Conservation (phyloP, 208 protist species). For the Leishmania aethiopica region DNA sequence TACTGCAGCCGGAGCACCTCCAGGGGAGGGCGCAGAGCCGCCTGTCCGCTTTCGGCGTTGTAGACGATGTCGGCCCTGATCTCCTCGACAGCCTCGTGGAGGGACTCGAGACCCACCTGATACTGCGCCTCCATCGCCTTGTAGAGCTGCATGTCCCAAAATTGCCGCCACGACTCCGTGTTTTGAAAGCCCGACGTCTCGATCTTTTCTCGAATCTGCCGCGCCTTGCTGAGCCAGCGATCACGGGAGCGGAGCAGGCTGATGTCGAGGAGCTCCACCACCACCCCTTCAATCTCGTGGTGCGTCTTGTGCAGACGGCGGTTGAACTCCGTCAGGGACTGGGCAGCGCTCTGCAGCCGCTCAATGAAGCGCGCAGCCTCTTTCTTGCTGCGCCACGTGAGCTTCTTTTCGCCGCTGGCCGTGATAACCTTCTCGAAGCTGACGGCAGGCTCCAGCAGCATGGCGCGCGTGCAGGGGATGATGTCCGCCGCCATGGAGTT, state of each 20-base stretch:
- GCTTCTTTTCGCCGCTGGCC: conserved; percentile 71
- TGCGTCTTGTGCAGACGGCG: conserved; percentile 94
- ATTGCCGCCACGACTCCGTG: conserved; percentile 93
- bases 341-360: conserved; percentile 82
- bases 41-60: conserved; percentile 76
- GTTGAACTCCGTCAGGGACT: conserved; percentile 92
- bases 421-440: conserved; percentile 93
- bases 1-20: conserved; percentile 94
- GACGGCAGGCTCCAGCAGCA: conserved; percentile 89
- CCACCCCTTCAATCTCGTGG: conserved; percentile 78
- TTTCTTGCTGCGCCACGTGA: conserved; percentile 84
- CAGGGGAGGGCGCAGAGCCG: conserved; percentile 86
- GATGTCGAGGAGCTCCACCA: conserved; percentile 90
- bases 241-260: conserved; percentile 93
- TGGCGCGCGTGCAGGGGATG: conserved; percentile 89
- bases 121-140: conserved; percentile 97
- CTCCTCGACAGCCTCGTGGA: conserved; percentile 92
- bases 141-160: conserved; percentile 98
- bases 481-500: conserved; percentile 92
- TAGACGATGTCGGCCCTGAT: conserved; percentile 94
- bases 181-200: conserved; percentile 85
- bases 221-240: conserved; percentile 92
- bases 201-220: conserved; percentile 89
- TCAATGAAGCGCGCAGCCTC: conserved; percentile 86
- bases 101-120: conserved; percentile 90